Evolutionary conservation across 2,329 filamentous ascomycete species (phyloP), one percentile per base, ranked within the genome.

Genomic region (Metarhizium humberi): DNA sequence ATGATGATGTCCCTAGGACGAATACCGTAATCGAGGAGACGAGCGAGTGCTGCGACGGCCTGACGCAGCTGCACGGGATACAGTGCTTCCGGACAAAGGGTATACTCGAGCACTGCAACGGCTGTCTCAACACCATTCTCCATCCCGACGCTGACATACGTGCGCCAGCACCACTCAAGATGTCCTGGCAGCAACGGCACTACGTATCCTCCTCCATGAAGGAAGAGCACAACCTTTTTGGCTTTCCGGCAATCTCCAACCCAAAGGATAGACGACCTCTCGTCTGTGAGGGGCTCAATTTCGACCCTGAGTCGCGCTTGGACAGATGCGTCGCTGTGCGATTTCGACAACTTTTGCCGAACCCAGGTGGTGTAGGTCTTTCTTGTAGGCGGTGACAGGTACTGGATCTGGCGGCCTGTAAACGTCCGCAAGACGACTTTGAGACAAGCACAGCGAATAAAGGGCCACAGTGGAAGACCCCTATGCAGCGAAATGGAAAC

Each of bases 41-140:
- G 58, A 4, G 49, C 50, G 14, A 69, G 55, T 8, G 56, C 66
- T 4, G 55, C 58, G 0, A 56, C 61, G 0, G 66, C 66, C 49
- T 70, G 66, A 11, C 49, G 52, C 13, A 70, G 59, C 48, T 67
- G 67, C 0, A 47, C 42, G 0, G 67, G 67, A 46, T 68, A 67
- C 16, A 56, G 43, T 5, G 60, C 64, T 2, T 48, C 58, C 20
- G 67, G 67, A 42, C 53, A 56, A 13, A 69, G 63, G 8, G 66
- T 63, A 56, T 69, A 69, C 58, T 67, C 62, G 32, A 70, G 57
- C 10, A 69, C 53, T 1, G 63, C 64, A 0, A 69, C 65, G 3
- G 59, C 59, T 46, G 55, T 53, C 45, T 58, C 57, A 4, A 38
- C 38, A 1, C 49, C 51, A 18, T 36, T 48, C 18, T 59, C 57